Conservation (phyloP, 257 asterid genomes). For the Rhazya stricta region DNA sequence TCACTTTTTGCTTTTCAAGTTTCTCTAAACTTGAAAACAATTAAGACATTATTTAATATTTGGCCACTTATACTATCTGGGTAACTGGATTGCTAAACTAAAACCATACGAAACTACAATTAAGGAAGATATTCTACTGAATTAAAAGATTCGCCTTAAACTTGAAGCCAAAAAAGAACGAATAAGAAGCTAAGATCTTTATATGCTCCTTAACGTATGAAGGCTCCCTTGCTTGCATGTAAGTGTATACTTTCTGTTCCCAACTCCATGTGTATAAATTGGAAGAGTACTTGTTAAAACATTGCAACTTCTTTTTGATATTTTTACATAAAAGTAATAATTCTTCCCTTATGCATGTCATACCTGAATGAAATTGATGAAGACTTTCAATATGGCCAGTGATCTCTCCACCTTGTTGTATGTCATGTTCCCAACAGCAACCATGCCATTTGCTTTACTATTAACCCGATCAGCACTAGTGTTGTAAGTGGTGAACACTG, state of each 20-base stretch:
- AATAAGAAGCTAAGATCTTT: background rate
- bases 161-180: background rate
- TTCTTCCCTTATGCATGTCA: background rate
- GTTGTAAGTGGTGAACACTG: conserved; percentile 71
- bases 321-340: background rate
- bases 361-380: conserved; percentile 88
- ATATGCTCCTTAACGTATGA: background rate
- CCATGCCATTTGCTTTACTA: conserved; percentile 44
- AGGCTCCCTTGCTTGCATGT: background rate
- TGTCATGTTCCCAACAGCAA: conserved; percentile 64
- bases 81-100: background rate
- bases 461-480: conserved; percentile 30
- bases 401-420: conserved; percentile 80
- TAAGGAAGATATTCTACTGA: background rate
- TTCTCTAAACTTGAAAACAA: background rate
- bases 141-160: background rate
- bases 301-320: background rate
- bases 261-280: background rate
- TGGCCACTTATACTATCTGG: background rate
- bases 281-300: background rate
- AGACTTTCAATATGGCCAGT: conserved; percentile 66
- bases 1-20: background rate
- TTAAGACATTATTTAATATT: background rate
- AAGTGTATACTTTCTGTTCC: background rate
- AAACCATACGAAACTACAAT: background rate